Evolutionary conservation across 495 filamentous ascomycete species (phyloP).

Genomic region (Filosporella fistucella): DNA sequence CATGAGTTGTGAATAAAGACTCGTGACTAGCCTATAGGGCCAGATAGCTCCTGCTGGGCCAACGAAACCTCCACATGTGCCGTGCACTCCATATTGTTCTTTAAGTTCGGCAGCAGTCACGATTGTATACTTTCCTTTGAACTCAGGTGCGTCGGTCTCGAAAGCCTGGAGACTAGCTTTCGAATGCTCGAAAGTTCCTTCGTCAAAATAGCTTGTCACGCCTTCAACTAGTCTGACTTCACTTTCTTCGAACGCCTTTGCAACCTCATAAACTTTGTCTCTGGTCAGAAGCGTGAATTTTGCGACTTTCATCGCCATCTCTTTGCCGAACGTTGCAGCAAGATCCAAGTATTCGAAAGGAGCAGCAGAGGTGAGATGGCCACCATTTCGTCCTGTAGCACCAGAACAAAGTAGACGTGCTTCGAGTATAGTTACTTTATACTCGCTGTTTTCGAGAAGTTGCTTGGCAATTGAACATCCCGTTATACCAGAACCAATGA

Average conservation of each 20-base stretch:
- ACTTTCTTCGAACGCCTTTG: background rate
- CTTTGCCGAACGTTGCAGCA: conserved; percentile 1
- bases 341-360: background rate
- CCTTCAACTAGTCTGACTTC: conserved; percentile 5
- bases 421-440: conserved; percentile 46
- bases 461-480: conserved; percentile 48
- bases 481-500: conserved; percentile 69
- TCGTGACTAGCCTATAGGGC: conserved; percentile 75
- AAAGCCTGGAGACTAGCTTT: background rate
- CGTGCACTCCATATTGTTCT: background rate
- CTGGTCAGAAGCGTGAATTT: conserved; percentile 1
- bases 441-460: background rate
- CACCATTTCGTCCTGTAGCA: conserved; percentile 54
- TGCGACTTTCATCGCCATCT: conserved; percentile 6
- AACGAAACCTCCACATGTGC: conserved; percentile 12
- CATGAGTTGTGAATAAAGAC: conserved; percentile 53
- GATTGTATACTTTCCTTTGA: conserved; percentile 2
- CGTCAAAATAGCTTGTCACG: background rate
- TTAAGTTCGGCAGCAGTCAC: too few relatives aligned
- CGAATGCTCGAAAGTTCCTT: background rate
- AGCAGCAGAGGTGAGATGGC: conserved; percentile 9
- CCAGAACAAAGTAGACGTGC: conserved; percentile 47
- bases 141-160: conserved; percentile 2
- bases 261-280: background rate
- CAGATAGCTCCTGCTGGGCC: conserved; percentile 49